A percentile compares a stretch with the other conserved stretches of the same genome.
Conservation (phyloP, 169 alveolate genomes). For the Plasmodium cynomolgi region DNA sequence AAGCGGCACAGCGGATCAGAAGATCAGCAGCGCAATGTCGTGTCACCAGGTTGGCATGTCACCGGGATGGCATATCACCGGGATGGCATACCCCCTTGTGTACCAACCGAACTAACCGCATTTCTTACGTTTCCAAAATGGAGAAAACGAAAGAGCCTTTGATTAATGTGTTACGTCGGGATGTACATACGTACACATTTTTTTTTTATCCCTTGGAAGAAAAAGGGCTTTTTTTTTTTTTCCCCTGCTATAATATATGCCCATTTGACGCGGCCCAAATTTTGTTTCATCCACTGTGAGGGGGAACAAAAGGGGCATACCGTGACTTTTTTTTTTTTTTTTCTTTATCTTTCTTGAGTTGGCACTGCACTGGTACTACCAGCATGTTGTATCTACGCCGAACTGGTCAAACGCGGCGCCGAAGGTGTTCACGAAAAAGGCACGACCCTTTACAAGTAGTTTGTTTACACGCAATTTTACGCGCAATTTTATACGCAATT, state of each 20-base stretch:
- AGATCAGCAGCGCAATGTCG: not conserved
- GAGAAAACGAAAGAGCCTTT: not conserved
- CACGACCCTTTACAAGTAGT: not conserved
- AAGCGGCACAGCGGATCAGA: not conserved
- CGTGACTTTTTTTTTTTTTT: not conserved
- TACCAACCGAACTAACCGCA: not conserved
- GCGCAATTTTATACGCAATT: not conserved
- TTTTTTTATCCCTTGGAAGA: not conserved
- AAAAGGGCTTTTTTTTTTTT: not conserved
- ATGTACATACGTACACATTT: not conserved
- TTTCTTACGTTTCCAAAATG: conserved; percentile 3
- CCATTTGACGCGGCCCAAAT: not conserved
- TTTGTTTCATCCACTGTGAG: not conserved
- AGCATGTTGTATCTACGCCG: not conserved
- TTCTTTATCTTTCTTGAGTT: not conserved
- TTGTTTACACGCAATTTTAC: not conserved
- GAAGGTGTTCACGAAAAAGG: not conserved
- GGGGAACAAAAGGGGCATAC: not conserved
- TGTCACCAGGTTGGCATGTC: not conserved
- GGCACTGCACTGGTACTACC: not conserved
- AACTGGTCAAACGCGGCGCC: not conserved
- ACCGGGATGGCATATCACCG: not conserved
- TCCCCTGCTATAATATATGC: not conserved
- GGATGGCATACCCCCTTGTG: no score
- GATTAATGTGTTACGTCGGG: not conserved